Evolutionary conservation across 2,329 filamentous ascomycete genomes (phyloP), one percentile per base, ranked within the genome.

Genomic region (Nigrospora oryzae): DNA sequence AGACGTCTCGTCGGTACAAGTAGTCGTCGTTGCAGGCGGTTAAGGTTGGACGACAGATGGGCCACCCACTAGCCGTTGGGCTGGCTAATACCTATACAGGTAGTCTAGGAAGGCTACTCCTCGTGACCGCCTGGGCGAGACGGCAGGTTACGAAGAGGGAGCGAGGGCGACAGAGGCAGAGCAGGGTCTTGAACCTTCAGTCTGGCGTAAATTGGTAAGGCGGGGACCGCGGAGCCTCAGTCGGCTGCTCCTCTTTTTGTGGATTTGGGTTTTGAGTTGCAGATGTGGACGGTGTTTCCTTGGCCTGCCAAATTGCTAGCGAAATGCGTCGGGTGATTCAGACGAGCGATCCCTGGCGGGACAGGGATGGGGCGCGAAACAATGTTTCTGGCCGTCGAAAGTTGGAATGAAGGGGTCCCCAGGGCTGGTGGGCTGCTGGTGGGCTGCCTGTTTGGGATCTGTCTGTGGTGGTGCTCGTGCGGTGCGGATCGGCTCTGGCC

Each of bases 141-240:
- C 23, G 23, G 23, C 23, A 28, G 23, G 23, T 28, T 28, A 28
- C 23, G 23, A 28, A 28, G 23, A 28, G 23, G 23, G 23, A 28
- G 23, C 23, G 23, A 28, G 23, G 23, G 23, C 23, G 23, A 28
- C 23, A 28, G 23, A 28, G 23, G 23, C 23, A 28, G 23, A 28
- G 23, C 23, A 28, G 23, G 23, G 23, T 28, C 23, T 28, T 28
- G 23, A 28, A 36, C 36, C 35, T 42, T 42, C 32, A 40, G 42
- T 48, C 43, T 48, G 46, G 43, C 46, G 46, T 41, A 48, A 39
- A 46, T 46, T 47, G 37, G 37, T 46, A 48, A 48, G 46, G 46
- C 43, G 46, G 46, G 43, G 46, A 44, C 40, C 43, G 46, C 44
- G 44, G 46, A 48, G 46, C 46, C 46, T 41, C 46, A 46, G 46